Conservation (phyloP, 1,284 basidiomycete species). For the Trichosporon asahii region DNA sequence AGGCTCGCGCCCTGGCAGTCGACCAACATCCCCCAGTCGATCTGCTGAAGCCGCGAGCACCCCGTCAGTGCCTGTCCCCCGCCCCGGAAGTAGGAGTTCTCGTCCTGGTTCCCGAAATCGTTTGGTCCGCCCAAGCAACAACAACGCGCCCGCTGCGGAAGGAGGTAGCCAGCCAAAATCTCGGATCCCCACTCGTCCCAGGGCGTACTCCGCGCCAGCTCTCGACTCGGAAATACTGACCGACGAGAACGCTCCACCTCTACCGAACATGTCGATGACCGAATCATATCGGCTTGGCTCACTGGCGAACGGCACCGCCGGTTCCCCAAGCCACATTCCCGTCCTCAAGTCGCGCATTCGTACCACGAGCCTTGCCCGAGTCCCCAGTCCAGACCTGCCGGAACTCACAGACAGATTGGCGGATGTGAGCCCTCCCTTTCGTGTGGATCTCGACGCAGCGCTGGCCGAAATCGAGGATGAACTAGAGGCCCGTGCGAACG, state of each 20-base stretch:
- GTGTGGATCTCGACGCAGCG: slow-evolving; percentile 25
- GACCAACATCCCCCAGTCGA: background rate
- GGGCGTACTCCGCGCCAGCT: background rate
- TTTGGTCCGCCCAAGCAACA: background rate
- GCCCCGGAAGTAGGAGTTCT: background rate
- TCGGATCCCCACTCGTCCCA: slow-evolving; percentile 1
- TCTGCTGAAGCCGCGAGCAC: background rate
- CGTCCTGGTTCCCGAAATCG: background rate
- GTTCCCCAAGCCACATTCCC: slow-evolving; percentile 20
- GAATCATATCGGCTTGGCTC: background rate
- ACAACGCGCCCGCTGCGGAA: background rate
- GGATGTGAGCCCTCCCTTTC: slow-evolving; percentile 22
- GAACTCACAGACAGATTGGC: slow-evolving; percentile 7
- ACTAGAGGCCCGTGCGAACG: slow-evolving; percentile 22
- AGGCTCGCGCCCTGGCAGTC: slow-evolving; percentile 5
- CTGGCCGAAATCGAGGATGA: slow-evolving; percentile 27
- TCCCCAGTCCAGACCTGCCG: slow-evolving; percentile 22
- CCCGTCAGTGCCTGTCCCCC: background rate
- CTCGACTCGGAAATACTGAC: background rate
- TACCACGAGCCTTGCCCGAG: slow-evolving; percentile 10
- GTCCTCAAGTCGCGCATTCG: slow-evolving; percentile 23
- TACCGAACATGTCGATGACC: slow-evolving; percentile 2
- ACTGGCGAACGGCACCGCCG: background rate
- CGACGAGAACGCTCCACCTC: slow-evolving; percentile 9
- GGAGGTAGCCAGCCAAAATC: background rate